phyloP scores from a whole-genome alignment of 805 yeast species.

The Kluyveromyces aestuarii region DNA sequence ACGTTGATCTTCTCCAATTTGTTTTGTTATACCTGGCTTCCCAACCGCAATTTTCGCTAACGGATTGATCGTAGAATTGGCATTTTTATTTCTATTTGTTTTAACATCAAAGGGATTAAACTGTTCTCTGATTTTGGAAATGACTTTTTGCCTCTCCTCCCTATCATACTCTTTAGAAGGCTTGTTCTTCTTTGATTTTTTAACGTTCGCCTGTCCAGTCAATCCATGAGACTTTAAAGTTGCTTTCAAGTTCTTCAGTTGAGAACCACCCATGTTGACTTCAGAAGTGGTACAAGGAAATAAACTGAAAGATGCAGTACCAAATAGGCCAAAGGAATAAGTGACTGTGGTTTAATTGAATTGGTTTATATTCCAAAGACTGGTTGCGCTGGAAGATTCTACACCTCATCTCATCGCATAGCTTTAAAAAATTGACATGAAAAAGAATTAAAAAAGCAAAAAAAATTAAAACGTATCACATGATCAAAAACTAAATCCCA shows the following conservation, averaged over 20 bases:
- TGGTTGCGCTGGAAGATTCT: not conserved
- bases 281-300: not conserved
- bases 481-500: not conserved
- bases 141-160: slow-evolving; percentile 51
- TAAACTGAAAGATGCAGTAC: not conserved
- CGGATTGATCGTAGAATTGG: slow-evolving; percentile 30
- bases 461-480: not conserved
- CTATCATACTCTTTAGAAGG: slow-evolving; percentile 58
- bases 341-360: too few relatives aligned
- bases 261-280: slow-evolving; percentile 69
- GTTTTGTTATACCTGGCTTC: slow-evolving; percentile 61
- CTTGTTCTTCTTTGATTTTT: slow-evolving; percentile 39
- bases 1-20: slow-evolving; percentile 58
- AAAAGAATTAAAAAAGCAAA: not conserved
- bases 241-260: slow-evolving; percentile 72
- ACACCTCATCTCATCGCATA: slow-evolving; percentile 16
- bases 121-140: slow-evolving; percentile 61
- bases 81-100: slow-evolving; percentile 51
- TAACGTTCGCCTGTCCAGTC: slow-evolving; percentile 74
- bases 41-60: slow-evolving; percentile 45
- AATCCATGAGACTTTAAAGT: slow-evolving; percentile 70
- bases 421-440: slow-evolving; percentile 7
- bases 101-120: slow-evolving; percentile 88
- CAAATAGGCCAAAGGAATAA: not conserved
- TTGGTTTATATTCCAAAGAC: not conserved